These are phyloP conservation scores for Plantago ovata DNA, from an alignment of 257 asterid genomes.

Conservation along the genomic window DNA sequence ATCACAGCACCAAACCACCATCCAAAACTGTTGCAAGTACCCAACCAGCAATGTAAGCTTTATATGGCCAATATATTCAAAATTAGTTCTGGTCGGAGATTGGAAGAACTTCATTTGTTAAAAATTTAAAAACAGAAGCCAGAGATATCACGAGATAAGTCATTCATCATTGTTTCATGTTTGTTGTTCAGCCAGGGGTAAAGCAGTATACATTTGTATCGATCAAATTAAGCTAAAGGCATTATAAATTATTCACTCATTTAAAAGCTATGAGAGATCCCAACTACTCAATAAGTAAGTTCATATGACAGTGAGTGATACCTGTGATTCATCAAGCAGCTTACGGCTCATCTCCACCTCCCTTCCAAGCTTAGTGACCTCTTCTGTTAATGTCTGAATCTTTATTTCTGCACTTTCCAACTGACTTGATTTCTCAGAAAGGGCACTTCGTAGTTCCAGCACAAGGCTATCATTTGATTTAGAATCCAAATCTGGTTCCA, in stretches of 20 bases:
- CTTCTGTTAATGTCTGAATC: slow-evolving; percentile 49
- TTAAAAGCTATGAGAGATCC: background rate
- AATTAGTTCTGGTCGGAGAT: background rate
- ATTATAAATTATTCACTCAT: background rate
- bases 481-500: slow-evolving; percentile 37
- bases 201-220: too few relatives aligned
- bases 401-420: slow-evolving; percentile 59
- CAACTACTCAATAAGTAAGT: background rate
- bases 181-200: too few relatives aligned
- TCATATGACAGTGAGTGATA: slow-evolving; percentile 27
- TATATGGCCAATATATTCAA: too few relatives aligned
- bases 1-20: too few relatives aligned
- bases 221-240: too few relatives aligned
- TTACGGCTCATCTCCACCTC: slow-evolving; percentile 72
- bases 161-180: too few relatives aligned
- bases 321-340: slow-evolving; percentile 98
- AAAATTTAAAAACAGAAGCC: too few relatives aligned
- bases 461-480: slow-evolving; percentile 36
- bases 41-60: too few relatives aligned
- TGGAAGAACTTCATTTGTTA: background rate
- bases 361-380: slow-evolving; percentile 57
- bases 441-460: slow-evolving; percentile 46
- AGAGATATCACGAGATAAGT: too few relatives aligned
- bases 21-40: too few relatives aligned
- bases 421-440: slow-evolving; percentile 57